These are phyloP conservation scores for Ceriops decandra DNA, from an alignment of 345 rosid genomes.

Conservation along the genomic window DNA sequence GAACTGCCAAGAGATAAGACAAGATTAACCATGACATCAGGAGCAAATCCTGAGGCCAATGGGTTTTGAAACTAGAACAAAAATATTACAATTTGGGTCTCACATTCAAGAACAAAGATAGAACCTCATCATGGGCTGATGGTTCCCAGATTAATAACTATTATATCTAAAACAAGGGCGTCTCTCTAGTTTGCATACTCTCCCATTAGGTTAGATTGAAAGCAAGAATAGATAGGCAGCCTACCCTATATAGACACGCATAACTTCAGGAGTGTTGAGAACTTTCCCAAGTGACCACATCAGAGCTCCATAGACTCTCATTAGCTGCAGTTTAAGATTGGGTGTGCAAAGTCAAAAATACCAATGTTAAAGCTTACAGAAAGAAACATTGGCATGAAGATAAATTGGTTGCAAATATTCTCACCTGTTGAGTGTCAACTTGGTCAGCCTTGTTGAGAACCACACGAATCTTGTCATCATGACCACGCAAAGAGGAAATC, in stretches of 20 bases:
- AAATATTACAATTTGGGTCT: not conserved
- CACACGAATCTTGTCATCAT: slow-evolving; percentile 96
- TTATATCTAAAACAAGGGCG: not conserved
- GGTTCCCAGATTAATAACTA: not conserved
- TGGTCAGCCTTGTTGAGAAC: slow-evolving; percentile 99
- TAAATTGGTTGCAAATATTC: not conserved
- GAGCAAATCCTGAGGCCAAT: no score
- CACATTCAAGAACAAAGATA: not conserved
- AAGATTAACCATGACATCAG: slow-evolving; percentile 6
- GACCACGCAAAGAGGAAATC: slow-evolving; percentile 90
- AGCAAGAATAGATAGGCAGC: slow-evolving; percentile 6
- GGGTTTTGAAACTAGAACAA: no score
- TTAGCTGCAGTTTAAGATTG: slow-evolving; percentile 46
- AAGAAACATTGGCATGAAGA: not conserved
- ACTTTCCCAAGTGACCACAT: slow-evolving; percentile 99
- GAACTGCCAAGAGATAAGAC: slow-evolving; percentile 49
- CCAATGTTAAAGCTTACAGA: not conserved
- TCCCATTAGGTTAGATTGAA: not conserved
- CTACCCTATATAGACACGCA: slow-evolving; percentile 93
- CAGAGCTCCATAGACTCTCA: slow-evolving; percentile 98
- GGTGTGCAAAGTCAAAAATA: slow-evolving; percentile 10
- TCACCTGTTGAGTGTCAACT: slow-evolving; percentile 96
- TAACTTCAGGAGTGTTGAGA: slow-evolving; percentile 89
- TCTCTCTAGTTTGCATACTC: not conserved
- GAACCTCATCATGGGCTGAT: not conserved